These are phyloP conservation scores for Candolleomyces eurysporus DNA, from an alignment of 768 basidiomycete genomes.

Conservation along the genomic window DNA sequence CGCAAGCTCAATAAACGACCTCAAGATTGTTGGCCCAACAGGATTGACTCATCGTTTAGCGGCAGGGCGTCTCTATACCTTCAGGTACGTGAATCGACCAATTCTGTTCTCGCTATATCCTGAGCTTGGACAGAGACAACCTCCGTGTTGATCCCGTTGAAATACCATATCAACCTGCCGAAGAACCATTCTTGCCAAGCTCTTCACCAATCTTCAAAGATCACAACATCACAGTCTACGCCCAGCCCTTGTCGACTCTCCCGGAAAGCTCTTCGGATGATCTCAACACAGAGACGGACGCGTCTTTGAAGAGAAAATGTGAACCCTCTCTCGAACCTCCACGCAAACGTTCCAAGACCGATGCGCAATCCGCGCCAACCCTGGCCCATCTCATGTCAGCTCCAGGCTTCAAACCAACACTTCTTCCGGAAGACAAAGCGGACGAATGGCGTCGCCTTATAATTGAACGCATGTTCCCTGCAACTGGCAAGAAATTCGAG, in stretches of 20 bases:
- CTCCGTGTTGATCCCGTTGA: constrained; percentile 5
- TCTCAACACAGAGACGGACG: constrained; percentile 9
- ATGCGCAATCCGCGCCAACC: background rate
- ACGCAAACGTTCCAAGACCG: constrained; percentile 20
- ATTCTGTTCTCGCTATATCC: background rate
- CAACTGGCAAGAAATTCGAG: constrained; percentile 23
- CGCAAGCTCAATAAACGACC: constrained; percentile 44
- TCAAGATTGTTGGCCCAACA: constrained; percentile 70
- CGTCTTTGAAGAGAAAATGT: constrained; percentile 44
- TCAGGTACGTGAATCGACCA: constrained; percentile 47
- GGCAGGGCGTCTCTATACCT: constrained; percentile 64
- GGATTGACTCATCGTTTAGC: constrained; percentile 72
- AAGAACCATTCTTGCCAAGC: constrained; percentile 16
- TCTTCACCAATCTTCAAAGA: constrained; percentile 56
- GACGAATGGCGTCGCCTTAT: constrained; percentile 55
- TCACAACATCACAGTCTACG: constrained; percentile 62
- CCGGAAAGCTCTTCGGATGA: background rate
- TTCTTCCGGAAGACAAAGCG: constrained; percentile 42
- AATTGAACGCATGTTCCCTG: constrained; percentile 64
- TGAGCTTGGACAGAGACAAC: constrained; percentile 37
- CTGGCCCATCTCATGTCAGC: constrained; percentile 13
- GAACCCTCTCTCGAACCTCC: constrained; percentile 33
- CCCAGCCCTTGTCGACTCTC: constrained; percentile 42
- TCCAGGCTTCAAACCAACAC: constrained; percentile 28
- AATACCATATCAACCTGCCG: constrained; percentile 11